Conservation (phyloP, 805 yeast species). For the Torulaspora microellipsoides region DNA sequence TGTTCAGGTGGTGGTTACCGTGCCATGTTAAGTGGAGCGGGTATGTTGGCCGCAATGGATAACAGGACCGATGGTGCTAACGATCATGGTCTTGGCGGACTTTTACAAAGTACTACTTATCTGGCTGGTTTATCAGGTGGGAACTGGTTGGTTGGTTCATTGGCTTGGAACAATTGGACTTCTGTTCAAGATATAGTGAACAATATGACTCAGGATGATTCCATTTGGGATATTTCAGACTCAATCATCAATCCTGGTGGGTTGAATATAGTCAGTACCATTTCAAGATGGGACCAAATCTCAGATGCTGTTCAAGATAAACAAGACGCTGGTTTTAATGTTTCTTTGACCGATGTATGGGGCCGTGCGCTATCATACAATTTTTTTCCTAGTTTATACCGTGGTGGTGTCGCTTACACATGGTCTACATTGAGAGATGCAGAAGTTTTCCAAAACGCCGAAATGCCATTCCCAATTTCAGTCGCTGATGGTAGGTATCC, state of each 20-base stretch:
- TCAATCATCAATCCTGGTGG: constrained; percentile 66
- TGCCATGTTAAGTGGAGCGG: constrained; percentile 84
- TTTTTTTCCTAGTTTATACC: constrained; percentile 56
- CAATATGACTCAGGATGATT: constrained; percentile 32
- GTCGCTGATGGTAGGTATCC: constrained; percentile 67
- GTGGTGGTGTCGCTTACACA: constrained; percentile 61
- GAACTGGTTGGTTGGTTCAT: constrained; percentile 71
- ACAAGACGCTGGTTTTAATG: constrained; percentile 59
- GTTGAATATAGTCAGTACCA: constrained; percentile 48
- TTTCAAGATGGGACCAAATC: constrained; percentile 51
- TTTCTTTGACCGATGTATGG: constrained; percentile 73
- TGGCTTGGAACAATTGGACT: constrained; percentile 69
- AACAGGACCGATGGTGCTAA: constrained; percentile 58
- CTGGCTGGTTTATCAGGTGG: constrained; percentile 82
- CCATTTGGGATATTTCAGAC: constrained; percentile 67
- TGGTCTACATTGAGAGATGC: constrained; percentile 57
- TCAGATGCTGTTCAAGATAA: constrained; percentile 51
- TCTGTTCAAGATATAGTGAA: constrained; percentile 54
- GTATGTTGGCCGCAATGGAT: constrained; percentile 74
- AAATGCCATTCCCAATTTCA: constrained; percentile 70
- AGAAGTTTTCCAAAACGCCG: constrained; percentile 54
- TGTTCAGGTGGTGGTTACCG: constrained; percentile 89
- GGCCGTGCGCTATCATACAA: constrained; percentile 72
- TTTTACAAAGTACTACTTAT: constrained; percentile 66
- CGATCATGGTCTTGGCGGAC: constrained; percentile 62